Conservation (phyloP, 306 rosid genomes). For the Prunus fruticosa region DNA sequence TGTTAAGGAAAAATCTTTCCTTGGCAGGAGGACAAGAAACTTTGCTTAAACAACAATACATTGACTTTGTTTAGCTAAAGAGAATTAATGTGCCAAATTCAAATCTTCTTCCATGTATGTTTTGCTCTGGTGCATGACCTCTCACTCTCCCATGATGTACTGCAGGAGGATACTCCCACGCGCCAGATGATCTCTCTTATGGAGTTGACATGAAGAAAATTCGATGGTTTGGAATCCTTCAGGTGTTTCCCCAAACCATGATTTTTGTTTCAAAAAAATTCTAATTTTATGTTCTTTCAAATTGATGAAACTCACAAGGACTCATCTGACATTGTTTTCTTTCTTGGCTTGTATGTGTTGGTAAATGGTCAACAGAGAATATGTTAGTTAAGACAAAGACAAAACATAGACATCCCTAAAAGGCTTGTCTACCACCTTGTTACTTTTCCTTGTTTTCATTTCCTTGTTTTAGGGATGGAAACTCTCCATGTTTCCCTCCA, state of each 20-base stretch:
- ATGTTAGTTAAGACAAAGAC: too few species aligned
- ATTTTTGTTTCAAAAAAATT: not conserved
- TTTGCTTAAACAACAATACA: not conserved
- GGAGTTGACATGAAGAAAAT: slow-evolving; percentile 78
- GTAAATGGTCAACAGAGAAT: slow-evolving; percentile 51
- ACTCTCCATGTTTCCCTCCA: too few species aligned
- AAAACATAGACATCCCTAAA: too few species aligned
- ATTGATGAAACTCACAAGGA: not conserved
- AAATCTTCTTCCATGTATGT: not conserved
- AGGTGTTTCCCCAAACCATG: slow-evolving; percentile 32
- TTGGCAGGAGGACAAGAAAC: not conserved
- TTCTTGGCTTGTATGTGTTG: not conserved
- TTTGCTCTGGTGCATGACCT: not conserved
- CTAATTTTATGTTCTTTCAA: not conserved
- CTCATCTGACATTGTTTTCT: not conserved
- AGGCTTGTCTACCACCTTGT: too few species aligned
- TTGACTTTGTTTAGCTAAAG: not conserved
- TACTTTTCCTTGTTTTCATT: too few species aligned
- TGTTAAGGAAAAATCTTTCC: not conserved
- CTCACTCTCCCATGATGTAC: not conserved
- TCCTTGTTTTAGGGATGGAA: too few species aligned
- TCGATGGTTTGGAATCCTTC: slow-evolving; percentile 93
- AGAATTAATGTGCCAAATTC: not conserved
- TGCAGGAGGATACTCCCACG: slow-evolving; percentile 88
- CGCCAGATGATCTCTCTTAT: slow-evolving; percentile 66